These are phyloP conservation scores for Microsporum ferrugineum DNA, from an alignment of 2,329 filamentous ascomycete genomes.

Conservation along the genomic window DNA sequence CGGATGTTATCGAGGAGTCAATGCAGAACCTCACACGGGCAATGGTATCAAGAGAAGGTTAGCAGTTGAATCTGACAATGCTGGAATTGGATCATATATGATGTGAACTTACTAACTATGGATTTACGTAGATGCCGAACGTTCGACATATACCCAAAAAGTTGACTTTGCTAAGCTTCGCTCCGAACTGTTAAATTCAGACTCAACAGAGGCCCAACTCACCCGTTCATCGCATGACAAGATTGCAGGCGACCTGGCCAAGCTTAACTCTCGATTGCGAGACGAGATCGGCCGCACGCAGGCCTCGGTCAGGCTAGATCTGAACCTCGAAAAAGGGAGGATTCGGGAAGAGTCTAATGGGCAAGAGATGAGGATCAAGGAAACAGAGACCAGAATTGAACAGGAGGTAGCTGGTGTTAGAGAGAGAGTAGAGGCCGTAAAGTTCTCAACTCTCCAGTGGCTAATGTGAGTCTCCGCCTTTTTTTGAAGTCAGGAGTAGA, in stretches of 20 bases:
- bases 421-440: constrained; percentile 91
- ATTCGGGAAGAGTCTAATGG: constrained; percentile 93
- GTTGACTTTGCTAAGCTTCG: constrained; percentile 97
- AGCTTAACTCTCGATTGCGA: constrained; percentile 74
- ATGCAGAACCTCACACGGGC: constrained; percentile 96
- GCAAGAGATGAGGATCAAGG: constrained; percentile 96
- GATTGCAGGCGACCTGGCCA: constrained; percentile 86
- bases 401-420: constrained; percentile 85
- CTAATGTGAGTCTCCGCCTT: constrained; percentile 63
- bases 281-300: constrained; percentile 94
- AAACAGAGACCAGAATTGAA: constrained; percentile 97
- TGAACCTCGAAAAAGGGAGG: constrained; percentile 92
- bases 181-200: constrained; percentile 81
- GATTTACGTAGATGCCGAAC: constrained; percentile 33
- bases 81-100: background rate
- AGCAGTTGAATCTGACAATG: constrained; percentile 23
- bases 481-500: constrained; percentile 10
- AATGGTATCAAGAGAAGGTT: constrained; percentile 94
- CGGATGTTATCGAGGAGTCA: constrained; percentile 94
- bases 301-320: constrained; percentile 78
- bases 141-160: constrained; percentile 62
- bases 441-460: constrained; percentile 97
- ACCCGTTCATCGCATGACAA: constrained; percentile 85
- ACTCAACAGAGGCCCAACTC: constrained; percentile 79
- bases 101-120: background rate